phyloP scores from a whole-genome alignment of 129 eudicot species.

The Heracleum sosnowskyi region DNA sequence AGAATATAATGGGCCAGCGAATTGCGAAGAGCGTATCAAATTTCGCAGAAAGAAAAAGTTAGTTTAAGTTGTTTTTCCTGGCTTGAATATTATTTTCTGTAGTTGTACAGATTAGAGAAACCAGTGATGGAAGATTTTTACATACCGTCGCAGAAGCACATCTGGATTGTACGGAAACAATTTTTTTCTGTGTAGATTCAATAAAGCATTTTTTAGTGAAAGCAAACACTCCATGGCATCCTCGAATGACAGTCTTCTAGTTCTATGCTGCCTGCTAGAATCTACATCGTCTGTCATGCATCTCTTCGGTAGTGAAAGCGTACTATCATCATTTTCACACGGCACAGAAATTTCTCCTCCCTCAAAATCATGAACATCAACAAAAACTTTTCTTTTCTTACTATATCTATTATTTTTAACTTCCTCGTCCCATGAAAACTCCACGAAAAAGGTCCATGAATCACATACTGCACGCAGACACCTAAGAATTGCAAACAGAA shows the following conservation, averaged over 20 bases:
- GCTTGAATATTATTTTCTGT: not conserved
- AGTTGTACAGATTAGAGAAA: not conserved
- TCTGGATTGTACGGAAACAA: constrained; percentile 89
- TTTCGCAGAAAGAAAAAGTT: not conserved
- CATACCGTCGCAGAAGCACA: constrained; percentile 74
- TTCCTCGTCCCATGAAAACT: constrained; percentile 31
- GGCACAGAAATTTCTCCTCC: constrained; percentile 8
- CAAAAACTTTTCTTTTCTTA: constrained; percentile 41
- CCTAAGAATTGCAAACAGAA: constrained; percentile 28
- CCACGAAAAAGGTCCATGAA: constrained; percentile 54
- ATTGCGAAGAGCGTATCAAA: not conserved
- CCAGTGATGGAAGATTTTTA: constrained; percentile 2
- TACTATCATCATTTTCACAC: not conserved
- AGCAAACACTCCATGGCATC: constrained; percentile 59
- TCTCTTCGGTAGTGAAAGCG: constrained; percentile 12
- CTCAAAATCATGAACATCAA: constrained; percentile 5
- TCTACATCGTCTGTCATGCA: not conserved
- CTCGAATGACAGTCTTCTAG: constrained; percentile 27
- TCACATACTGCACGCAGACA: constrained; percentile 64
- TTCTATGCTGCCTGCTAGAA: constrained; percentile 11
- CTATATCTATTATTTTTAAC: constrained; percentile 12
- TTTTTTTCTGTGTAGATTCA: constrained; percentile 49
- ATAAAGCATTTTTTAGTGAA: constrained; percentile 48
- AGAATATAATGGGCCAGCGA: not conserved
- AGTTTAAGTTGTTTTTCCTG: not conserved